A percentile compares a stretch with the other conserved stretches of the same genome.
These are phyloP conservation scores for Plantago rigida DNA, from an alignment of 305 asterid genomes.

Conservation along the genomic window DNA sequence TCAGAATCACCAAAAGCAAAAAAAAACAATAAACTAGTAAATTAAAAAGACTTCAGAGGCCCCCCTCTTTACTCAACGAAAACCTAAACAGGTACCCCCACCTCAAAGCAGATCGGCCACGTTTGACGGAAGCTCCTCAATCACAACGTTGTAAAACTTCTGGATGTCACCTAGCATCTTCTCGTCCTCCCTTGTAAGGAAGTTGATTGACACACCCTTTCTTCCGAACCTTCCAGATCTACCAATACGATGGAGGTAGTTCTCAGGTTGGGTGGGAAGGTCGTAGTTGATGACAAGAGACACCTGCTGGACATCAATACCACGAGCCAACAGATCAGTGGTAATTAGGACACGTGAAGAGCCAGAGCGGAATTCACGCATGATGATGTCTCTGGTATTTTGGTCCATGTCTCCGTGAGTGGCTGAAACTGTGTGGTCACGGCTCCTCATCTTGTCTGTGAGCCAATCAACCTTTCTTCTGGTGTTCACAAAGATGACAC, in stretches of 20 bases:
- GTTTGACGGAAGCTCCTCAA: constrained; percentile 54
- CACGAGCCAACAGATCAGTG: constrained; percentile 64
- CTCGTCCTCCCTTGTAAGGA: constrained; percentile 48
- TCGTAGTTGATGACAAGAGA: constrained; percentile 64
- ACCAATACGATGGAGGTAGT: constrained; percentile 62
- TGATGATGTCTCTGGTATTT: constrained; percentile 59
- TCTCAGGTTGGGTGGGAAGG: constrained; percentile 63
- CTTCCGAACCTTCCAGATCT: constrained; percentile 66
- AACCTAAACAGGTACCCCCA: constrained; percentile 12
- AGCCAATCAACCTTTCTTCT: constrained; percentile 75
- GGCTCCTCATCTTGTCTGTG: constrained; percentile 53
- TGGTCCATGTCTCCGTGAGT: constrained; percentile 73
- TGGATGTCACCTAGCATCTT: constrained; percentile 55
- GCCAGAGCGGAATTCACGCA: constrained; percentile 66
- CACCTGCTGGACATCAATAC: constrained; percentile 62
- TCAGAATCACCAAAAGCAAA: background rate
- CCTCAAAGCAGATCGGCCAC: constrained; percentile 53
- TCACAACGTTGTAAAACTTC: constrained; percentile 54
- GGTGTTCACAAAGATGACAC: constrained; percentile 65
- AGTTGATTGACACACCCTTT: constrained; percentile 60
- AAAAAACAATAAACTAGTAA: constrained; percentile 13
- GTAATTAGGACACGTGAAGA: constrained; percentile 56
- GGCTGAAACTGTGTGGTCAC: constrained; percentile 63
- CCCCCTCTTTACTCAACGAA: constrained; percentile 1
- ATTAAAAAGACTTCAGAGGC: constrained; percentile 1